These are phyloP conservation scores for Saitozyma sp. DNA, from an alignment of 768 basidiomycete species.

Conservation along the genomic window DNA sequence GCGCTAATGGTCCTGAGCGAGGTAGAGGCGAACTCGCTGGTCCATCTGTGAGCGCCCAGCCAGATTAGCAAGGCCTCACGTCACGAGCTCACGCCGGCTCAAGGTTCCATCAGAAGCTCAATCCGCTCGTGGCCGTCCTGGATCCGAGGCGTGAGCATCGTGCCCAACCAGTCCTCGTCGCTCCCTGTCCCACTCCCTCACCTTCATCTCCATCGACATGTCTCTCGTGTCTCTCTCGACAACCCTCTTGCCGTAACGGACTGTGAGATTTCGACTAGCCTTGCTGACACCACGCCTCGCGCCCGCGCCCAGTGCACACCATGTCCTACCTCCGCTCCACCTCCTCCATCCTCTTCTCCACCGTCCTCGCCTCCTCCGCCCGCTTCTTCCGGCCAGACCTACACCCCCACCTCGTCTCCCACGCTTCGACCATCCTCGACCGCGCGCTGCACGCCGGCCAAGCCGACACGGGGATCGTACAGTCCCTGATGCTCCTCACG, in stretches of 20 bases:
- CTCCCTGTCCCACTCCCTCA: no score
- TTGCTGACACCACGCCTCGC: no score
- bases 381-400: slow-evolving; percentile 75
- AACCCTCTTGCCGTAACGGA: no score
- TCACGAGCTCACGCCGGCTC: no score
- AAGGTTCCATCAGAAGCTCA: slow-evolving; percentile 33
- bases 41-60: no score
- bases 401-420: slow-evolving; percentile 67
- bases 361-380: slow-evolving; percentile 77
- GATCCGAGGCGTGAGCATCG: slow-evolving; percentile 22
- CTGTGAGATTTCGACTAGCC: no score
- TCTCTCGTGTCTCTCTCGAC: no score
- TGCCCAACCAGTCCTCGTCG: background rate
- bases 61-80: no score
- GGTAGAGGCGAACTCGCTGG: no score
- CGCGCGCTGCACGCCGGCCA: slow-evolving; percentile 75
- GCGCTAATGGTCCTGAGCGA: no score
- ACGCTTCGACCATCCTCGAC: slow-evolving; percentile 72
- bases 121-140: slow-evolving; percentile 29
- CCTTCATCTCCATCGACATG: no score
- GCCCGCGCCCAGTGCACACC: slow-evolving; percentile 63
- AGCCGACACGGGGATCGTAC: slow-evolving; percentile 81
- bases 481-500: slow-evolving; percentile 82
- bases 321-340: slow-evolving; percentile 73
- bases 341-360: slow-evolving; percentile 80